Conservation (phyloP, 345 rosid species). For the Carallia brachiata region DNA sequence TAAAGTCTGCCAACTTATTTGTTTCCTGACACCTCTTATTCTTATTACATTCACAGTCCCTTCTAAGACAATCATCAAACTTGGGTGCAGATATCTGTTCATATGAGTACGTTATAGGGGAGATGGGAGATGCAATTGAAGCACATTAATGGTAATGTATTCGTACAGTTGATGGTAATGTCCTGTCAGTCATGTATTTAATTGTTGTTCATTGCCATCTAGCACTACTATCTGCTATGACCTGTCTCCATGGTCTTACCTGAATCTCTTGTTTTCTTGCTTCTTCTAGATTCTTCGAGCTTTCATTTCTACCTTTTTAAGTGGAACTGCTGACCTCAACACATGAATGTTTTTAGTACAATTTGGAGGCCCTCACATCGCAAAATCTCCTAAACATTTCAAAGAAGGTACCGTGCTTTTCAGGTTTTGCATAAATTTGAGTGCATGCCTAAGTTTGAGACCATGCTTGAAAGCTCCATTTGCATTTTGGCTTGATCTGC, state of each 20-base stretch:
- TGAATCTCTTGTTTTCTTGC: neutral
- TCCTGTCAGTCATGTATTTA: neutral
- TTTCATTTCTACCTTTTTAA: too few species aligned
- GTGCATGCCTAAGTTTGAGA: too few species aligned
- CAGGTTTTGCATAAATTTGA: too few species aligned
- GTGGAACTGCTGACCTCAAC: too few species aligned
- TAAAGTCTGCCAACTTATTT: neutral
- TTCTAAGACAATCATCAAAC: slow-evolving; percentile 64
- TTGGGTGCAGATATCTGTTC: slow-evolving; percentile 36
- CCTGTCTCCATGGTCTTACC: neutral
- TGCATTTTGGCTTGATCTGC: too few species aligned
- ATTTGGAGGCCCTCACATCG: too few species aligned
- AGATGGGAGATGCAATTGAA: slow-evolving; percentile 80
- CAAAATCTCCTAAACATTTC: too few species aligned
- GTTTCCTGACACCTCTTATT: slow-evolving; percentile 15
- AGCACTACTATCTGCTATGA: too few species aligned
- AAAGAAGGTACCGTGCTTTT: too few species aligned
- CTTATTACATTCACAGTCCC: slow-evolving; percentile 72
- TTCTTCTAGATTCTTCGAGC: neutral
- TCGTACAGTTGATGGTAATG: slow-evolving; percentile 69
- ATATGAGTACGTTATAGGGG: slow-evolving; percentile 57
- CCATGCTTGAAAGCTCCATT: too few species aligned
- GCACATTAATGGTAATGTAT: slow-evolving; percentile 90
- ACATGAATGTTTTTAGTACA: too few species aligned
- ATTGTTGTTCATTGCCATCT: too few species aligned